These are phyloP conservation scores for Trichoderma sp. DNA, from an alignment of 2,329 filamentous ascomycete genomes.

Conservation along the genomic window DNA sequence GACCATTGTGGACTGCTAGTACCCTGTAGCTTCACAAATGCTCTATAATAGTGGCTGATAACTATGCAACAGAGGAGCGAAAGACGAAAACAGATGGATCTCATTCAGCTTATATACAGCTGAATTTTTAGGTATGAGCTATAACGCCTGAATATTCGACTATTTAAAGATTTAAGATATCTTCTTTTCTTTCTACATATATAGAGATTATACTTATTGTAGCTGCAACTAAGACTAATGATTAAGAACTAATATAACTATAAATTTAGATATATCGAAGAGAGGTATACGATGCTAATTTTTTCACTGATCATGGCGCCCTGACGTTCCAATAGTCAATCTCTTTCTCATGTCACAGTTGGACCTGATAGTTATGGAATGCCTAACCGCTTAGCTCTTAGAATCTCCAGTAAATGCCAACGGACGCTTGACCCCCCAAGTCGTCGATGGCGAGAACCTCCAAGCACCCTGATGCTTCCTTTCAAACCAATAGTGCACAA, in stretches of 20 bases:
- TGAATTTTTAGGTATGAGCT: not conserved
- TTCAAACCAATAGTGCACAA: not conserved
- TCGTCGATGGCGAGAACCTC: not conserved
- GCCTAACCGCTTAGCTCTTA: not conserved
- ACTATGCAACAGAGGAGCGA: not conserved
- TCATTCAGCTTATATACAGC: not conserved
- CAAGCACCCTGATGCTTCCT: not conserved
- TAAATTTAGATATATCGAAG: not conserved
- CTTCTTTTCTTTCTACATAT: too few relatives aligned
- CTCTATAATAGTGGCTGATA: not conserved
- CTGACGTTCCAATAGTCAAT: not conserved
- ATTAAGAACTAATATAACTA: not conserved
- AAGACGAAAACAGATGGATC: not conserved
- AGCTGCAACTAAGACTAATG: not conserved
- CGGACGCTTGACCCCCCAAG: not conserved
- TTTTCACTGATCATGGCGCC: not conserved
- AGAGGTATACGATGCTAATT: not conserved
- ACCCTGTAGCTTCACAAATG: not conserved
- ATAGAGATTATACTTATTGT: not conserved
- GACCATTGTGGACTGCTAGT: not conserved
- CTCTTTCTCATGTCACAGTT: not conserved
- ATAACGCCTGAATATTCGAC: fast-evolving
- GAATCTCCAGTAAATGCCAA: not conserved
- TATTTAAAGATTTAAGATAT: not conserved
- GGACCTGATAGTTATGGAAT: not conserved